Evolutionary conservation across 2,329 filamentous ascomycete species (phyloP).

Genomic region (Didymella pomorum): DNA sequence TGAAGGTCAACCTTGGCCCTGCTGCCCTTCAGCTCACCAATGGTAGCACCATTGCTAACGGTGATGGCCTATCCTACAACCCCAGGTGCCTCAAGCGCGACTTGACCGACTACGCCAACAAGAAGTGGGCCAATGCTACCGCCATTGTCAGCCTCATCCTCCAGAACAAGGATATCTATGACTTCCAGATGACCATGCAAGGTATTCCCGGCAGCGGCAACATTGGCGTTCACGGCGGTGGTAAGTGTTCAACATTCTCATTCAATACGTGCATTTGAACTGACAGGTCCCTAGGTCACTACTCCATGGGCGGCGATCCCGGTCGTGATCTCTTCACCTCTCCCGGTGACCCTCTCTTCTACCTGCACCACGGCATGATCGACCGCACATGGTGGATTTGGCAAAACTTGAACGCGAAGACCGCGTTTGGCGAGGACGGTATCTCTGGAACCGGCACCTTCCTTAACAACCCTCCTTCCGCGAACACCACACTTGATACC

Average conservation of each 20-base stretch:
- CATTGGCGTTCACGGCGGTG: constrained; percentile 43
- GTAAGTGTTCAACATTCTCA: constrained; percentile 20
- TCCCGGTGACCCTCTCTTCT: constrained; percentile 53
- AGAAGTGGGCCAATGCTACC: constrained; percentile 34
- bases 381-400: constrained; percentile 56
- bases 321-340: constrained; percentile 39
- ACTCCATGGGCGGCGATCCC: constrained; percentile 56
- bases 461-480: constrained; percentile 53
- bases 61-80: constrained; percentile 29
- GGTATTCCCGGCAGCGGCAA: constrained; percentile 34
- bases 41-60: constrained; percentile 39
- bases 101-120: constrained; percentile 36
- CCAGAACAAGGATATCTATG: constrained; percentile 31
- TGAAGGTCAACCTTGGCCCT: constrained; percentile 32
- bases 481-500: constrained; percentile 57
- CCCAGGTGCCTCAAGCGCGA: constrained; percentile 39
- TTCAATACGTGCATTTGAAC: constrained; percentile 38
- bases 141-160: constrained; percentile 36
- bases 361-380: constrained; percentile 56
- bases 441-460: constrained; percentile 58
- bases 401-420: constrained; percentile 51
- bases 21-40: constrained; percentile 23
- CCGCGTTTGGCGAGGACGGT: constrained; percentile 36
- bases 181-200: constrained; percentile 46
- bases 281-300: constrained; percentile 55